phyloP scores from a whole-genome alignment of 2,329 filamentous ascomycete genomes.

The Thelonectria blattea region DNA sequence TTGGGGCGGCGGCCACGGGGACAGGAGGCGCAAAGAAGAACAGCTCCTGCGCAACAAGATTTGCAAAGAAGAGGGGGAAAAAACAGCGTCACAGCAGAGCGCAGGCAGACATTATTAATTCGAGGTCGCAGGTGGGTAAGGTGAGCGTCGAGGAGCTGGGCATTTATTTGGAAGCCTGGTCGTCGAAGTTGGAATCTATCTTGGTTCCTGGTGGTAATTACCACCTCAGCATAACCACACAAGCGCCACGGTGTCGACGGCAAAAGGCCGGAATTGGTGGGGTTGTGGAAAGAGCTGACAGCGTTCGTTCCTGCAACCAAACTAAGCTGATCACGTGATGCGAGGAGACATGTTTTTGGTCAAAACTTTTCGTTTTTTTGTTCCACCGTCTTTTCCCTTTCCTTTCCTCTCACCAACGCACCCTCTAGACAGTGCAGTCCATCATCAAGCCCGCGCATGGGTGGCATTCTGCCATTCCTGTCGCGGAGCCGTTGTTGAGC shows the following conservation, averaged over 20 bases:
- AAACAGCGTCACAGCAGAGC: constrained; percentile 32
- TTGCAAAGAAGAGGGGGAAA: constrained; percentile 10
- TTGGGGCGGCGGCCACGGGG: constrained; percentile 37
- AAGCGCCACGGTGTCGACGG: constrained; percentile 24
- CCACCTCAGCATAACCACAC: not conserved
- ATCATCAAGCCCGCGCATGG: constrained; percentile 62
- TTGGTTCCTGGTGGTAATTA: not conserved
- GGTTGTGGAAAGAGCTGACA: constrained; percentile 13
- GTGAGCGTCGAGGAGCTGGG: constrained; percentile 30
- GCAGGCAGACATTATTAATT: constrained; percentile 36
- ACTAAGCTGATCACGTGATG: constrained; percentile 24
- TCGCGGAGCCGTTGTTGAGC: constrained; percentile 67
- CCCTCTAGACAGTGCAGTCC: constrained; percentile 87
- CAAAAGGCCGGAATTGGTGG: constrained; percentile 36
- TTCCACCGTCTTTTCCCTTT: constrained; percentile 17
- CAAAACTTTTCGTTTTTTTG: constrained; percentile 9
- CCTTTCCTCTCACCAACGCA: constrained; percentile 64
- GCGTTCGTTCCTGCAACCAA: constrained; percentile 5
- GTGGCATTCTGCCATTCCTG: constrained; percentile 73
- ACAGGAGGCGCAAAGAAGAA: constrained; percentile 17
- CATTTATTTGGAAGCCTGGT: constrained; percentile 37
- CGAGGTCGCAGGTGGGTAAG: constrained; percentile 18
- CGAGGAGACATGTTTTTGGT: not conserved
- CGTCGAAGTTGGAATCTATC: not conserved
- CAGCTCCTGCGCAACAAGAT: constrained; percentile 25